Evolutionary conservation across 495 filamentous ascomycete species (phyloP).

Genomic region (Podospora appendiculata): DNA sequence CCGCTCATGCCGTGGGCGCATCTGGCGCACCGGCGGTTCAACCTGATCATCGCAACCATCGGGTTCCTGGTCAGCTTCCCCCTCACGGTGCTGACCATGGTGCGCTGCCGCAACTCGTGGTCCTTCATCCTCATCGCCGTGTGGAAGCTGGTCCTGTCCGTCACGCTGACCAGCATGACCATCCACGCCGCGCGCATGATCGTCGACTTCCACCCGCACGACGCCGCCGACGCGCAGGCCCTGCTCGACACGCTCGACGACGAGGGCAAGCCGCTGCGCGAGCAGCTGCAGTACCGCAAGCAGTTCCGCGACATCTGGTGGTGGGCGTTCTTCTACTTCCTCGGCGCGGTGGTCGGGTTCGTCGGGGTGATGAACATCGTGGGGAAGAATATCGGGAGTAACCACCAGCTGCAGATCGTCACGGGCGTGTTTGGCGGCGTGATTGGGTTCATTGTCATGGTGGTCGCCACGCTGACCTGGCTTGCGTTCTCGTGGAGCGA

Average conservation of each 20-base stretch:
- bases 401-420: slow-evolving; percentile 10
- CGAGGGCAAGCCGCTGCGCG: not conserved
- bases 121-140: slow-evolving; percentile 23
- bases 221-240: not conserved
- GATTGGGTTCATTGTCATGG: not conserved
- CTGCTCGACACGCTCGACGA: not conserved
- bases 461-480: not conserved
- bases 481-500: not conserved
- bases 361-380: slow-evolving; percentile 14
- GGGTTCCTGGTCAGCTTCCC: slow-evolving; percentile 12
- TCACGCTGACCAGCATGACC: slow-evolving; percentile 15
- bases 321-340: slow-evolving; percentile 7
- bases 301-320: slow-evolving; percentile 3
- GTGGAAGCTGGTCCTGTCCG: slow-evolving; percentile 22
- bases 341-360: slow-evolving; percentile 11
- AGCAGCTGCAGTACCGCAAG: not conserved
- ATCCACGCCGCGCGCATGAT: slow-evolving; percentile 6
- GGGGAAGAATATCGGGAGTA: slow-evolving; percentile 3
- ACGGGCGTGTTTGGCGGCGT: slow-evolving; percentile 14
- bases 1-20: slow-evolving; percentile 10
- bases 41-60: slow-evolving; percentile 10
- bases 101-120: slow-evolving; percentile 21
- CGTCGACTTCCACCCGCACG: not conserved
- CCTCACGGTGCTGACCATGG: slow-evolving; percentile 18
- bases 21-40: slow-evolving; percentile 5